Percentiles rank a stretch among this genome's conserved stretches.
These are phyloP conservation scores for Dysphania ambrosioides DNA, from an alignment of 148 eudicot species.

Conservation along the genomic window DNA sequence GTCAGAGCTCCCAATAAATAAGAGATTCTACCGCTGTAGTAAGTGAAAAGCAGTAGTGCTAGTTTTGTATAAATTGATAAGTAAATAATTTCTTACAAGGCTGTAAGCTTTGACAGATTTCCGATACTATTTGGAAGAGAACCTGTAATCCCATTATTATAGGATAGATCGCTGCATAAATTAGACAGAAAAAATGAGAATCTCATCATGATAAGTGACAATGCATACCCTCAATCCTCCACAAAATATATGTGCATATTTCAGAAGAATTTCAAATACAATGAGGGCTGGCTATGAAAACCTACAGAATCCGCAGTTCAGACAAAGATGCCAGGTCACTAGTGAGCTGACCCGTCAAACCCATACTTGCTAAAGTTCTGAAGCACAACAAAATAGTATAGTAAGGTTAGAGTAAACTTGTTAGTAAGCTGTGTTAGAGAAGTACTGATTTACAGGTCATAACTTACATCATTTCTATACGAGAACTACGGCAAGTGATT, in stretches of 20 bases:
- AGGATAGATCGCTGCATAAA: constrained; percentile 72
- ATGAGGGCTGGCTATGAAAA: constrained; percentile 17
- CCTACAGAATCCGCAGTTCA: constrained; percentile 60
- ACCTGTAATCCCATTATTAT: constrained; percentile 66
- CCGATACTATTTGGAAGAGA: constrained; percentile 66
- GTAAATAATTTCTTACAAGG: constrained; percentile 52
- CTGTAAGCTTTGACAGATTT: constrained; percentile 50
- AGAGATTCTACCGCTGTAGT: background rate
- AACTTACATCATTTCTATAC: constrained; percentile 61
- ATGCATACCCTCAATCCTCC: background rate
- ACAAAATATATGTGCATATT: background rate
- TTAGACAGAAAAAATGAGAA: background rate
- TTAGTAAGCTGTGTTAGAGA: constrained; percentile 2
- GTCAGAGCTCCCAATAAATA: background rate
- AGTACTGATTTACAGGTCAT: background rate
- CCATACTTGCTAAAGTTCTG: constrained; percentile 65
- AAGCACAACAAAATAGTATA: constrained; percentile 13
- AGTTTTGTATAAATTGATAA: background rate
- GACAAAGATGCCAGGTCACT: constrained; percentile 56
- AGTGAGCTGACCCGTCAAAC: constrained; percentile 48
- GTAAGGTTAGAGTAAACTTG: background rate
- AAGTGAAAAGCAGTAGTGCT: constrained; percentile 4
- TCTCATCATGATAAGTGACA: background rate
- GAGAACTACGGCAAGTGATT: constrained; percentile 48
- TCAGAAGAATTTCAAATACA: constrained; percentile 9